Base-by-base conservation (phyloP, 169 alveolate species). In the Theileria parva region DNA sequence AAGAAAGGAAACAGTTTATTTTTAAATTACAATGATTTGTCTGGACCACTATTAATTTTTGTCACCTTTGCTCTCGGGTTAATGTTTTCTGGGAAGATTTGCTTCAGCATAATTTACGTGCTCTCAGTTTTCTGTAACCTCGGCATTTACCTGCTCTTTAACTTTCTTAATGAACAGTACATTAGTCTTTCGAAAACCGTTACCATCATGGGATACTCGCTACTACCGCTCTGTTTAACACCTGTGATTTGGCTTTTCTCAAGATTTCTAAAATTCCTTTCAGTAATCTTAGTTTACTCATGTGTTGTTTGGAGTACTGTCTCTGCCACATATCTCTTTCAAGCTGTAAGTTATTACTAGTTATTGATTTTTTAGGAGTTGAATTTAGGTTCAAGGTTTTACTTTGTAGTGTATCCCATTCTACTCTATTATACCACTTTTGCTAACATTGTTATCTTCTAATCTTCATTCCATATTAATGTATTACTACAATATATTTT, bases 231-330 rank as follows among this genome's bases (percentile, higher is more conserved):
- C 25, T 83, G 89, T 37, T 25, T 77, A 67, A 63, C 86, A 27
- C 86, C 89, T 25, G 19, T 76, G 34, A 75, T 83, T 25, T 61
- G 86, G 86, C 25, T 76, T 15, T 74, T 76, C 19, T 67, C 89
- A 4, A 28, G 89, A 1, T 83, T 83, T 27, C 59, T 69, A 34
- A 76, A 65, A 32, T 60, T 69, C 28, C 61, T 83, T 5, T 48
- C 75, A 13, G 64, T 69, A 15, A 12, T 64, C 15, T 66, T 77
- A 30, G 69, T 83, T 12, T 72, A 70, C 79, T 32, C 61, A 0
- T 83, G 87, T 48, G 86, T 83, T n/a, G 51, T 51, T 15, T 83
- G 89, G 89, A 83, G 89, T 77, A 83, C 89, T 3, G 60, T 81
- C 5, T 72, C 86, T 8, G 89, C 89, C 0, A 67, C 89, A 8